Percentiles rank a stretch among this genome's conserved stretches.
Conservation (phyloP, 2,329 filamentous ascomycete genomes). For the Alternaria longipes region DNA sequence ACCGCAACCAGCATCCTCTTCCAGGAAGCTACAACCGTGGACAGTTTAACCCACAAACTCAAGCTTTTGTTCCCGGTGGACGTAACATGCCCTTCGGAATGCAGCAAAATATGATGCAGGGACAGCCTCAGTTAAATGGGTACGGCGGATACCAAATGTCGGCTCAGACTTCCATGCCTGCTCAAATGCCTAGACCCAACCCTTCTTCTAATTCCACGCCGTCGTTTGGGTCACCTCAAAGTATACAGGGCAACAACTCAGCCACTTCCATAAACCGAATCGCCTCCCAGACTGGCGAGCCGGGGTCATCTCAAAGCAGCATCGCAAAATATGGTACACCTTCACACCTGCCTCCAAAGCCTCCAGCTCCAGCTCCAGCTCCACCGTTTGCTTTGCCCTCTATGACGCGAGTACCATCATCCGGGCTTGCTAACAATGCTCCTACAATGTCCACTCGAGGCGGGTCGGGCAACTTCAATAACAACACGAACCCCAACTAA, state of each 20-base stretch:
- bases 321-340: conserved; percentile 67
- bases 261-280: conserved; percentile 35
- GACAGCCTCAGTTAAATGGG: conserved; percentile 46
- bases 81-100: conserved; percentile 50
- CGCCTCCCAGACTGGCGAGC: conserved; percentile 34
- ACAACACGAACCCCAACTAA: conserved; percentile 27
- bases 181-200: conserved; percentile 41
- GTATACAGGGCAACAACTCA: conserved; percentile 33
- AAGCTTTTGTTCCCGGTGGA: conserved; percentile 81
- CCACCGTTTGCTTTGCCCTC: conserved; percentile 40
- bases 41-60: conserved; percentile 92
- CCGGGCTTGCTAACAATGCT: conserved; percentile 24
- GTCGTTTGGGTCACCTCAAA: conserved; percentile 43
- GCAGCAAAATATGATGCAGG: conserved; percentile 41
- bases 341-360: conserved; percentile 64
- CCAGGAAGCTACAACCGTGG: conserved; percentile 85
- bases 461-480: conserved; percentile 15
- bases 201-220: conserved; percentile 39
- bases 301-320: conserved; percentile 50
- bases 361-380: conserved; percentile 55
- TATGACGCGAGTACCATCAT: conserved; percentile 28
- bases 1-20: conserved; percentile 81
- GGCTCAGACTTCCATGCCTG: conserved; percentile 28
- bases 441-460: conserved; percentile 19
- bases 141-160: conserved; percentile 41